phyloP scores from a whole-genome alignment of 305 asterid genomes.

The Plantago coronopus region DNA sequence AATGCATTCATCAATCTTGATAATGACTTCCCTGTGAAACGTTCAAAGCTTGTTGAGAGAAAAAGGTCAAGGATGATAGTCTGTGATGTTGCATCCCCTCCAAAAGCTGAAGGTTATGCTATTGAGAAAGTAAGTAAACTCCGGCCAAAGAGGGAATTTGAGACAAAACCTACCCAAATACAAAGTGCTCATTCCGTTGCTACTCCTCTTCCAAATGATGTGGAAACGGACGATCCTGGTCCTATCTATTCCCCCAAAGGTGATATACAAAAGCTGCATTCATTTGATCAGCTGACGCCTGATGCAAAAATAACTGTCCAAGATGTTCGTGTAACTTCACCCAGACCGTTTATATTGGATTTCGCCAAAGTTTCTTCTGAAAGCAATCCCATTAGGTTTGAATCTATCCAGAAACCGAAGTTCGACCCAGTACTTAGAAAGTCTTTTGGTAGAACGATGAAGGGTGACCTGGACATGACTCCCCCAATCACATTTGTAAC shows the following conservation, averaged over 20 bases:
- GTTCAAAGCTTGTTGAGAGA: constrained; percentile 72
- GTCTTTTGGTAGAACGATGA: constrained; percentile 25
- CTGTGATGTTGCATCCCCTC: constrained; percentile 56
- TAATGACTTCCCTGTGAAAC: constrained; percentile 77
- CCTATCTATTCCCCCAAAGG: constrained; percentile 48
- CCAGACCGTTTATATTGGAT: constrained; percentile 34
- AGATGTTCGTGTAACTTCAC: constrained; percentile 39
- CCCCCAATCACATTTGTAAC: constrained; percentile 33
- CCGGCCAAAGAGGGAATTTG: constrained; percentile 31
- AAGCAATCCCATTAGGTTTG: constrained; percentile 31
- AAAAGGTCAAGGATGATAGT: constrained; percentile 64
- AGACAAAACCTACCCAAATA: constrained; percentile 30
- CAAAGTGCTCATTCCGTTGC: constrained; percentile 31
- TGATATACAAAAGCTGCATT: constrained; percentile 29
- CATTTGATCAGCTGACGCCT: constrained; percentile 26
- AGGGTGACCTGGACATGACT: constrained; percentile 33
- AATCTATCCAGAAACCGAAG: constrained; percentile 36
- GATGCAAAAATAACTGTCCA: constrained; percentile 22
- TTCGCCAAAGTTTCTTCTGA: constrained; percentile 38
- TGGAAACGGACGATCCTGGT: constrained; percentile 49
- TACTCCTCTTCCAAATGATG: constrained; percentile 43
- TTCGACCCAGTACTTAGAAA: constrained; percentile 10
- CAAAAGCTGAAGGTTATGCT: constrained; percentile 35
- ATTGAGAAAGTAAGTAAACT: constrained; percentile 28
- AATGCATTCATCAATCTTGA: constrained; percentile 64